These are phyloP conservation scores for Ogataea saltuana DNA, from an alignment of 805 yeast species.

Conservation along the genomic window DNA sequence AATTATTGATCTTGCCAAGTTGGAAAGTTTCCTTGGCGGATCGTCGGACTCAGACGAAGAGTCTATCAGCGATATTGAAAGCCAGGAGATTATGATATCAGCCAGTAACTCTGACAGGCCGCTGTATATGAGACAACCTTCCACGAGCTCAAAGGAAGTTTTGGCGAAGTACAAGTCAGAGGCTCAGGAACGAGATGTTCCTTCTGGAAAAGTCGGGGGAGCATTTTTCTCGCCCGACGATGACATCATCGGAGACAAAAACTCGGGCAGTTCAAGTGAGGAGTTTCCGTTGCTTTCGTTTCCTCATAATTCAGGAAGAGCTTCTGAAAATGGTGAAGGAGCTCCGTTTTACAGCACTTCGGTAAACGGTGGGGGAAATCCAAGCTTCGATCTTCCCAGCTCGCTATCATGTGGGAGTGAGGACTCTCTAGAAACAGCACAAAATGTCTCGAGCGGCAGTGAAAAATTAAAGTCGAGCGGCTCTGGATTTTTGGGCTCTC, in stretches of 20 bases:
- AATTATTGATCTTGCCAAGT: constrained; percentile 31
- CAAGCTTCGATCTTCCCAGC: neutral
- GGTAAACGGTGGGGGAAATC: neutral
- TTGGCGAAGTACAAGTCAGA: too few species aligned
- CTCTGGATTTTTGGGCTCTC: constrained; percentile 11
- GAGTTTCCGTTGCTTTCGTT: constrained; percentile 9
- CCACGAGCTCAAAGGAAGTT: too few species aligned
- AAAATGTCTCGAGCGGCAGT: neutral
- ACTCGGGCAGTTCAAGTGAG: constrained; percentile 10
- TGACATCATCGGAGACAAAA: neutral
- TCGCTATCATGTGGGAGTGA: neutral
- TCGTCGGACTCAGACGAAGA: constrained; percentile 26
- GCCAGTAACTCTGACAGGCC: neutral
- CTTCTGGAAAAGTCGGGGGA: neutral
- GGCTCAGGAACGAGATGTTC: too few species aligned
- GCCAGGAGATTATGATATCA: neutral
- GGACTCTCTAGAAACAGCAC: neutral
- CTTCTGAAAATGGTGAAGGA: neutral
- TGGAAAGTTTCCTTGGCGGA: constrained; percentile 33
- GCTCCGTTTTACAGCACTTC: neutral
- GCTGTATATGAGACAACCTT: too few species aligned
- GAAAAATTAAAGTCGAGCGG: neutral
- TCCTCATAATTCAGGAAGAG: neutral
- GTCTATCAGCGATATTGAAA: constrained; percentile 8
- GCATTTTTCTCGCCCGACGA: neutral